Evolutionary conservation across 768 basidiomycete species (phyloP).

Genomic region (Lentinula sp.): DNA sequence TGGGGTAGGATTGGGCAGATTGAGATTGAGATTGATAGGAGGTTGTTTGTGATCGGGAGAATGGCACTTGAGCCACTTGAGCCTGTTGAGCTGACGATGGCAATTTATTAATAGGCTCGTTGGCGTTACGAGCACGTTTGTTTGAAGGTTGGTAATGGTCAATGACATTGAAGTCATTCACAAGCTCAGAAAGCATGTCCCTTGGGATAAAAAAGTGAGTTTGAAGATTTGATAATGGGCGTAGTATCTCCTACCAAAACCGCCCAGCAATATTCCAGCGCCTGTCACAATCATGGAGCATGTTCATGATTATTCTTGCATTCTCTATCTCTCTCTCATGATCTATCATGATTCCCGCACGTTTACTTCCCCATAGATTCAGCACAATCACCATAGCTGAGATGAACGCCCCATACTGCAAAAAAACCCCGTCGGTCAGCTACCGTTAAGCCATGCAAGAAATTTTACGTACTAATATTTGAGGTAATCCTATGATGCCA

Average conservation of each 20-base stretch:
- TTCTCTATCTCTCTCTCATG: slow-evolving; percentile 41
- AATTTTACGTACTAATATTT: slow-evolving; percentile 27
- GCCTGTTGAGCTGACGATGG: not conserved
- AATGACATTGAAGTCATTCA: not conserved
- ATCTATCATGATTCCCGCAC: slow-evolving; percentile 33
- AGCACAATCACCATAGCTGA: slow-evolving; percentile 48
- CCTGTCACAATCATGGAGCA: slow-evolving; percentile 5
- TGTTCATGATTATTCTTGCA: slow-evolving; percentile 40
- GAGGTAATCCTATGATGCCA: slow-evolving; percentile 22
- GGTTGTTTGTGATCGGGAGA: not conserved
- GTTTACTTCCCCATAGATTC: slow-evolving; percentile 49
- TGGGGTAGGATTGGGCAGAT: not conserved
- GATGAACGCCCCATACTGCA: slow-evolving; percentile 31
- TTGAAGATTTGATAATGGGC: not conserved
- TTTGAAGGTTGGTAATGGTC: not conserved
- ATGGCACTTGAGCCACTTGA: not conserved
- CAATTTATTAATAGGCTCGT: not conserved
- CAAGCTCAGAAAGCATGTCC: slow-evolving; percentile 6
- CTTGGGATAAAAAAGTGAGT: not conserved
- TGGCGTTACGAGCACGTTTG: not conserved
- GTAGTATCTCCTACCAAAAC: not conserved
- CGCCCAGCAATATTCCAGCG: slow-evolving; percentile 8
- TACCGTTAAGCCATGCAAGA: not conserved
- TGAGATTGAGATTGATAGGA: not conserved
- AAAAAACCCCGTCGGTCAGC: not conserved